Evolutionary conservation across 495 filamentous ascomycete species (phyloP).

Genomic region (Neurospora cerealis): DNA sequence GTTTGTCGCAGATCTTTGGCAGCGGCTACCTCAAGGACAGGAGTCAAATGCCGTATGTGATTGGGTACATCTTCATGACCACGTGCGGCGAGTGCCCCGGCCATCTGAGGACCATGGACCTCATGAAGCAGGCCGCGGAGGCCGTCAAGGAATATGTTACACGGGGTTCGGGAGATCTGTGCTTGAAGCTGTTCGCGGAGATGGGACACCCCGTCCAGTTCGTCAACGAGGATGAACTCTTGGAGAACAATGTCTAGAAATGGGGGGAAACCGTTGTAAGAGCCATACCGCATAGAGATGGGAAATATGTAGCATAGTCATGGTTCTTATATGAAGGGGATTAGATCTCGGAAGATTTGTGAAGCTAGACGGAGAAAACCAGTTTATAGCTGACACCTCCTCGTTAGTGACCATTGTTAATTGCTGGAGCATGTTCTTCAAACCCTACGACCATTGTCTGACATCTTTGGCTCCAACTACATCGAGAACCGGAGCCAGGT

Average conservation of each 20-base stretch:
- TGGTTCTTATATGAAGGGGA: background rate
- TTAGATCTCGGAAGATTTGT: background rate
- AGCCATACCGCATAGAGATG: no score
- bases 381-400: background rate
- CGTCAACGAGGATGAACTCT: background rate
- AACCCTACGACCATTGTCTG: background rate
- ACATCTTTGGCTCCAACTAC: no score
- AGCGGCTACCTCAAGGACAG: slow-evolving; percentile 27
- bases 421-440: no score
- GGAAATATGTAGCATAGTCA: background rate
- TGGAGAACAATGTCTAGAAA: background rate
- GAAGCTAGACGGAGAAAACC: background rate
- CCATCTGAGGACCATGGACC: background rate
- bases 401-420: background rate
- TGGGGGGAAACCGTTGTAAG: no score
- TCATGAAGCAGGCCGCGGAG: background rate
- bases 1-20: slow-evolving; percentile 20
- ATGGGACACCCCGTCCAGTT: background rate
- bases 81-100: background rate
- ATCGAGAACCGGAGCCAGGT: no score
- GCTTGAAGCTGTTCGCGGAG: background rate
- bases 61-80: slow-evolving; percentile 32
- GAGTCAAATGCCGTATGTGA: slow-evolving; percentile 27
- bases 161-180: background rate
- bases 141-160: background rate